These are phyloP conservation scores for Boletellus deceptivus DNA, from an alignment of 1,284 basidiomycete genomes.

Conservation along the genomic window DNA sequence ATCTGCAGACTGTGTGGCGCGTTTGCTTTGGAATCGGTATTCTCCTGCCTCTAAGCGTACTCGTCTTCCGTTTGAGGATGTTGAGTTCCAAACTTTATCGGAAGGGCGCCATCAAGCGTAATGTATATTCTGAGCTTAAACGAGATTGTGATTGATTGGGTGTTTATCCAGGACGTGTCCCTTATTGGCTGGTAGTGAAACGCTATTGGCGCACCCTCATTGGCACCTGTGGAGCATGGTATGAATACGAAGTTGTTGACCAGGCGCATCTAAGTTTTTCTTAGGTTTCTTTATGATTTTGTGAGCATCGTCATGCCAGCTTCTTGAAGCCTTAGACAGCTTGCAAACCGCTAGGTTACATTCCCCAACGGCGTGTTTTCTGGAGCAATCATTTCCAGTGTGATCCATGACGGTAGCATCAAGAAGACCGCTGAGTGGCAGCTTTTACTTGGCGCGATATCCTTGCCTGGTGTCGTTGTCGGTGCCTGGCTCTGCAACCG, in stretches of 20 bases:
- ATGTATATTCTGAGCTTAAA: constrained; percentile 1
- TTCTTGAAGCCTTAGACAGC: neutral
- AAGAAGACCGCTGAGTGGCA: constrained; percentile 69
- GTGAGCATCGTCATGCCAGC: constrained; percentile 34
- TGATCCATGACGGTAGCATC: constrained; percentile 53
- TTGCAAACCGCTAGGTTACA: constrained; percentile 43
- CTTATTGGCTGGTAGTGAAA: constrained; percentile 60
- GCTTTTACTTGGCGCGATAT: constrained; percentile 63
- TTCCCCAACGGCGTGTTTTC: constrained; percentile 75
- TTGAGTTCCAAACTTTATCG: constrained; percentile 65
- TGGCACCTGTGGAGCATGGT: constrained; percentile 74
- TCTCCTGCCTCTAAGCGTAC: constrained; percentile 65
- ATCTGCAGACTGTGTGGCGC: constrained; percentile 73
- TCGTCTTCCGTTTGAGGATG: constrained; percentile 73
- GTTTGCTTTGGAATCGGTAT: constrained; percentile 74
- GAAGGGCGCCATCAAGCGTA: constrained; percentile 63
- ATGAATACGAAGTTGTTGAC: constrained; percentile 11
- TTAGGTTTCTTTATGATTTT: constrained; percentile 75
- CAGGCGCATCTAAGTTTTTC: constrained; percentile 7
- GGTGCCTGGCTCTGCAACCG: constrained; percentile 65
- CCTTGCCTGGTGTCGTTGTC: constrained; percentile 61
- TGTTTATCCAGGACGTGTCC: constrained; percentile 47
- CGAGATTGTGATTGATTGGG: constrained; percentile 5
- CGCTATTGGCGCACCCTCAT: constrained; percentile 69
- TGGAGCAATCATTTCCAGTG: constrained; percentile 61